phyloP scores from a whole-genome alignment of 148 eudicot species.

The Dysphania ambrosioides region DNA sequence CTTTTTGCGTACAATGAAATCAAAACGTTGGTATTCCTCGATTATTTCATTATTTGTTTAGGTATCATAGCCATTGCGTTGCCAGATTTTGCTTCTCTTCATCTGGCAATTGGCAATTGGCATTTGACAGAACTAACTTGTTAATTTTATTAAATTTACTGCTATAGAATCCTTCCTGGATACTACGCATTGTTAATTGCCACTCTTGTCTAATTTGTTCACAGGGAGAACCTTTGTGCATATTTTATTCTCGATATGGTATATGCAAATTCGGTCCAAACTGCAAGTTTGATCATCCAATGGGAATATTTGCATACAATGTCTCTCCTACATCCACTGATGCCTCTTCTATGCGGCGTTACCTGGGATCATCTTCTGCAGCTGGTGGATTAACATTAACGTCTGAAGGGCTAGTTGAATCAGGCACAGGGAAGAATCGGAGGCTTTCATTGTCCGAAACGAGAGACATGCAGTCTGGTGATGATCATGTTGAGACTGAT shows the following conservation, averaged over 20 bases:
- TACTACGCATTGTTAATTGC: background rate
- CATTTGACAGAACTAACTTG: background rate
- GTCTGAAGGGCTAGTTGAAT: slow-evolving; percentile 48
- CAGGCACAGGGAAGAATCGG: slow-evolving; percentile 40
- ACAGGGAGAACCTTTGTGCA: slow-evolving; percentile 91
- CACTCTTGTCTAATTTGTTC: background rate
- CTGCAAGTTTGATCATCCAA: slow-evolving; percentile 89
- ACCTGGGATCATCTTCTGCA: slow-evolving; percentile 64
- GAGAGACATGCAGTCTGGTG: slow-evolving; percentile 57
- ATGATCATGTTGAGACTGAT: slow-evolving; percentile 52
- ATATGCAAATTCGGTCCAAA: slow-evolving; percentile 96
- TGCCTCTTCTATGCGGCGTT: slow-evolving; percentile 48
- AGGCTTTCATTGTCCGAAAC: slow-evolving; percentile 65
- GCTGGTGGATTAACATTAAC: slow-evolving; percentile 37
- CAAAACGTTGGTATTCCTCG: background rate
- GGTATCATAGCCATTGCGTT: background rate
- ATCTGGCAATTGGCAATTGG: background rate
- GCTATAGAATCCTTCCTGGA: background rate
- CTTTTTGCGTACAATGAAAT: background rate
- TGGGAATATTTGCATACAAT: slow-evolving; percentile 66
- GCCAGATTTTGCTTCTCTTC: background rate
- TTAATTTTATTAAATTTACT: background rate
- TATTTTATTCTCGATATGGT: slow-evolving; percentile 89
- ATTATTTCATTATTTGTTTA: background rate
- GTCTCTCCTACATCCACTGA: slow-evolving; percentile 52